Base-by-base conservation (phyloP, 306 rosid species). In the Hylodesmum podocarpum region DNA sequence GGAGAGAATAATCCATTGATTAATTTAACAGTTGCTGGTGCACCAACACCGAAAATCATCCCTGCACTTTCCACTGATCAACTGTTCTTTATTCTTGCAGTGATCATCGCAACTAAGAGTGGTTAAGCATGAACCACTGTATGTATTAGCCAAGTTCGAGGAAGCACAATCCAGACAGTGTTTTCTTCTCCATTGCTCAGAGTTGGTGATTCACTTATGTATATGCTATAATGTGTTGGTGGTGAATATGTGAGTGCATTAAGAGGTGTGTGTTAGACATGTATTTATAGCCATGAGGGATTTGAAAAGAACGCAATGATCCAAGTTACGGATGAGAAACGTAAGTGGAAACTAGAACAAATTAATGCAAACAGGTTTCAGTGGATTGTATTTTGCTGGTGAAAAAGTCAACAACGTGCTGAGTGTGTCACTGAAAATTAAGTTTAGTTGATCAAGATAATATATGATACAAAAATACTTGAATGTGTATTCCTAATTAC, bases 51-150 rank as follows among this genome's bases (percentile, higher is more conserved):
- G 69, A 14, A 78, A 13, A 34, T 78, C 71, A 1, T 44, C 50
- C 44, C 59, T 78, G 72, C 82, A 78, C 11, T 34, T 59, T 3
- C 82, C 82, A 0, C 55, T 70, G 39, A 61, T 0, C 4, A 70
- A 16, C 53, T 47, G 77, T 18, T 78, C 82, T 69, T 59, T 36
- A 4, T 57, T 70, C 51, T 70, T 78, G 25, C 82, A 78, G 44
- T 47, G 64, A 34, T 58, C 54, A 16, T 70, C 72, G 19, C 83
- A 79, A 37, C 43, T 46, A 0, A 25, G 57, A 6, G 10, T 7
- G 46, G 81, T 66, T 8, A 62, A 27, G 67, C 83, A 79, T 16
- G 66, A 47, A 11, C 83, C 78, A 57, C 1, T 36, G 58, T 4
- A 72, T 5, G 46, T 71, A 19, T 50, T n/a, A 6, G 78, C 77